These are phyloP conservation scores for Alternaria sp. DNA, from an alignment of 2,329 filamentous ascomycete species.

Conservation along the genomic window DNA sequence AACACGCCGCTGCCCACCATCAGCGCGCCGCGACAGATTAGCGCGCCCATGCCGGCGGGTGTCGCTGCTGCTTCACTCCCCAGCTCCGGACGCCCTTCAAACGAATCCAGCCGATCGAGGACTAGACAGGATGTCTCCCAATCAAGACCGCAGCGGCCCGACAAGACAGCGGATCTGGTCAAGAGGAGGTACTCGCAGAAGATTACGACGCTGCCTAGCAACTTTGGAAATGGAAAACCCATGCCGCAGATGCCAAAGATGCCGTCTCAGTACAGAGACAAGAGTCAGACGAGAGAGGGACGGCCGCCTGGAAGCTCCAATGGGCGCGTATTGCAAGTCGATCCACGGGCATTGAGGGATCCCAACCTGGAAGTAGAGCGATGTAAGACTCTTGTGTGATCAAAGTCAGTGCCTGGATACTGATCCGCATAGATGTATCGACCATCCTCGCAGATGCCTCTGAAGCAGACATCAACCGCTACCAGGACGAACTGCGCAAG, in stretches of 20 bases:
- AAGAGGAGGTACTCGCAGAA: constrained; percentile 94
- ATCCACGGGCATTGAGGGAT: constrained; percentile 80
- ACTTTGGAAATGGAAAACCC: constrained; percentile 72
- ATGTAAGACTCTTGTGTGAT: constrained; percentile 61
- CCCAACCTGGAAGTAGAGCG: constrained; percentile 81
- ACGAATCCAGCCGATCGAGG: constrained; percentile 50
- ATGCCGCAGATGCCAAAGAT: constrained; percentile 69
- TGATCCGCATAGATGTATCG: constrained; percentile 63
- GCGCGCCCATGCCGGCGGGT: constrained; percentile 49
- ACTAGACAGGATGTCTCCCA: constrained; percentile 39
- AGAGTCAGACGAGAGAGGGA: constrained; percentile 55
- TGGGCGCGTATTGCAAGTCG: constrained; percentile 70
- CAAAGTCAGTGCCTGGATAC: constrained; percentile 7
- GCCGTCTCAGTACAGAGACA: constrained; percentile 66
- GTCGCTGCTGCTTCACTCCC: constrained; percentile 44
- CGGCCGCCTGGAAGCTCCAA: constrained; percentile 59
- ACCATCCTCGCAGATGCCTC: constrained; percentile 81
- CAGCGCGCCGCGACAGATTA: constrained; percentile 66
- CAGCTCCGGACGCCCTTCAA: constrained; percentile 49
- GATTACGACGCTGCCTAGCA: constrained; percentile 78
- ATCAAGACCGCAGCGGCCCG: constrained; percentile 53
- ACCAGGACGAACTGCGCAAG: constrained; percentile 76
- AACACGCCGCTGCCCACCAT: constrained; percentile 56
- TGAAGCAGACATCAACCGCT: constrained; percentile 85
- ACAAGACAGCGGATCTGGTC: constrained; percentile 78